Evolutionary conservation across 2,329 filamentous ascomycete species (phyloP).

Genomic region (Penicillium occitanis): DNA sequence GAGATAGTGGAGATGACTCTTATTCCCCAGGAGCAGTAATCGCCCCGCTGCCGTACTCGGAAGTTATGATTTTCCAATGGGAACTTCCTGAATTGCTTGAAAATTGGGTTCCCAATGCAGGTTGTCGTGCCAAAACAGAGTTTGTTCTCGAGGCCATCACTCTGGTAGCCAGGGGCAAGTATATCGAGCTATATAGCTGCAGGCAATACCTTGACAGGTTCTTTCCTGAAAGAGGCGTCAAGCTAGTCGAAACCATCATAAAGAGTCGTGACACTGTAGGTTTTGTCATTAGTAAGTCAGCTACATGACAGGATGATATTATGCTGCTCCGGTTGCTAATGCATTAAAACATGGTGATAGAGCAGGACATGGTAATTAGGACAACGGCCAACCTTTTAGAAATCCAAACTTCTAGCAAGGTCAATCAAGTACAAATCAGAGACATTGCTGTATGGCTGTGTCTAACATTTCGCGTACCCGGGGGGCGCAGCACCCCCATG

Average conservation of each 20-base stretch:
- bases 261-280: neutral
- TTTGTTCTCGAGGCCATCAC: neutral
- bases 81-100: neutral
- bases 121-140: neutral
- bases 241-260: neutral
- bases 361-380: neutral
- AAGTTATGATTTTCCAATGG: neutral
- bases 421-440: neutral
- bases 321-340: neutral
- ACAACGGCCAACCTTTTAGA: accelerated
- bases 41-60: no score
- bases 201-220: neutral
- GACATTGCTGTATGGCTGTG: neutral
- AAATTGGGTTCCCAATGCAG: neutral
- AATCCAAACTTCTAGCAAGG: neutral
- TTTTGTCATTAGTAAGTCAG: neutral
- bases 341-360: neutral
- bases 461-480: neutral
- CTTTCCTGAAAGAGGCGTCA: neutral
- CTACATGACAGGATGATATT: neutral
- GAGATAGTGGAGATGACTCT: neutral
- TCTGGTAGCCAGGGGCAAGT: neutral
- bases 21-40: neutral
- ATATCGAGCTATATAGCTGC: neutral
- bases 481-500: neutral